phyloP scores from a whole-genome alignment of 352 stramenopile genomes.

The Phytophthora uliginosa region DNA sequence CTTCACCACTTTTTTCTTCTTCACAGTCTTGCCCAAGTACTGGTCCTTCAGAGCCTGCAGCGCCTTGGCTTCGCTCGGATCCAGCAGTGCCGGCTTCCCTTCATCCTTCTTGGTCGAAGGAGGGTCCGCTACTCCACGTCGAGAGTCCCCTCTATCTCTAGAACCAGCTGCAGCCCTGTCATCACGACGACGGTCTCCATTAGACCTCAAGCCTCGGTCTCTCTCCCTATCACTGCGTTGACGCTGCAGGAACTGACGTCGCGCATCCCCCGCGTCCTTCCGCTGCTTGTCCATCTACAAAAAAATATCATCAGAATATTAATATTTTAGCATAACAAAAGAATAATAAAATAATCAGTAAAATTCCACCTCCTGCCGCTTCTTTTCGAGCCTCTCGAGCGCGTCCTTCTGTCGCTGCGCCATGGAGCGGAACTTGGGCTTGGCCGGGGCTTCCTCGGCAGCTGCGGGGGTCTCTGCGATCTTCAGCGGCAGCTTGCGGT shows the following conservation, averaged over 20 bases:
- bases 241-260: slow-evolving; percentile 72
- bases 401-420: slow-evolving; percentile 83
- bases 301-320: slow-evolving; percentile 2
- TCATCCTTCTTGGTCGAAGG: slow-evolving; percentile 22
- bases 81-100: slow-evolving; percentile 27
- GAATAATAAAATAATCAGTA: slow-evolving; percentile 3
- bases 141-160: slow-evolving; percentile 18
- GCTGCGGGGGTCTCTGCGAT: slow-evolving; percentile 20
- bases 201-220: slow-evolving; percentile 15
- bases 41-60: slow-evolving; percentile 89
- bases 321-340: background rate
- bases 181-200: slow-evolving; percentile 30
- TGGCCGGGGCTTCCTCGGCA: slow-evolving; percentile 16
- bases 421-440: slow-evolving; percentile 84
- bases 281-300: slow-evolving; percentile 66
- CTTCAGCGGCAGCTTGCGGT: slow-evolving; percentile 49
- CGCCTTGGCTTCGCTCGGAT: slow-evolving; percentile 76
- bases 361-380: slow-evolving; percentile 60
- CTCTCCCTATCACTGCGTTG: slow-evolving; percentile 53
- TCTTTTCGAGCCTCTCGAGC: slow-evolving; percentile 75
- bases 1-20: slow-evolving; percentile 94
- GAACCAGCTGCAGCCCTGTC: slow-evolving; percentile 11
- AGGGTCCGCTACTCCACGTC: slow-evolving; percentile 3
- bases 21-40: slow-evolving; percentile 89
- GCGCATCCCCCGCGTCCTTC: slow-evolving; percentile 61